Evolutionary conservation across 306 rosid species (phyloP).

Genomic region (Dryas octopetala): DNA sequence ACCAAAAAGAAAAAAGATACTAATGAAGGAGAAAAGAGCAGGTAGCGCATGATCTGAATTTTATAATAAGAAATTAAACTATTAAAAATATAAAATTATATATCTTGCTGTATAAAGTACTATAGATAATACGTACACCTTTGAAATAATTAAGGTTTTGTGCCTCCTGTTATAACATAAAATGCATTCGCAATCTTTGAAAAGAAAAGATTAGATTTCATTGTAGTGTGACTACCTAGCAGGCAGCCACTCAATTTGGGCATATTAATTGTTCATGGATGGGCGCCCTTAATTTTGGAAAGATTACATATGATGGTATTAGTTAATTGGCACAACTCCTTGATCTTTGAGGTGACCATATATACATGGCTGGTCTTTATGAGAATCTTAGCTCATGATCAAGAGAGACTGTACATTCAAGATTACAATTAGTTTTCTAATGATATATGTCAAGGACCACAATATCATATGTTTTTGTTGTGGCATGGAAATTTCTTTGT

Average conservation of each 20-base stretch:
- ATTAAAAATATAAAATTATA: background rate
- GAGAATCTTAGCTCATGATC: slow-evolving; percentile 31
- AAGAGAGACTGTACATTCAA: slow-evolving; percentile 12
- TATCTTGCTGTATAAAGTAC: background rate
- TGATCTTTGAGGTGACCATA: slow-evolving; percentile 20
- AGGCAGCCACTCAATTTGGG: slow-evolving; percentile 34
- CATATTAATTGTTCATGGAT: slow-evolving; percentile 21
- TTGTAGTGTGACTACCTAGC: slow-evolving; percentile 47
- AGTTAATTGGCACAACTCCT: background rate
- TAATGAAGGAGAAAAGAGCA: too few relatives aligned
- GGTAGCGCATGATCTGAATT: background rate
- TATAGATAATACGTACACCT: background rate
- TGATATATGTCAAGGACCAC: slow-evolving; percentile 25
- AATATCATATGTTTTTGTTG: background rate
- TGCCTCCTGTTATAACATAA: background rate
- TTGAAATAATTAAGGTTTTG: slow-evolving; percentile 1
- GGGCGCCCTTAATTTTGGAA: background rate
- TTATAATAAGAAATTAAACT: background rate
- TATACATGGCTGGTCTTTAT: slow-evolving; percentile 10
- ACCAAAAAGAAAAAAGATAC: too few relatives aligned
- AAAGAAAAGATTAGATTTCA: slow-evolving; percentile 39
- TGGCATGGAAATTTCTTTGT: slow-evolving; percentile 11
- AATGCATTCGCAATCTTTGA: slow-evolving; percentile 32
- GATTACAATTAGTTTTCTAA: background rate
- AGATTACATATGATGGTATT: background rate